Percentiles rank a stretch among this genome's conserved stretches.
Evolutionary conservation across 331 rosid species (phyloP).

Genomic region (Malus hybrid): DNA sequence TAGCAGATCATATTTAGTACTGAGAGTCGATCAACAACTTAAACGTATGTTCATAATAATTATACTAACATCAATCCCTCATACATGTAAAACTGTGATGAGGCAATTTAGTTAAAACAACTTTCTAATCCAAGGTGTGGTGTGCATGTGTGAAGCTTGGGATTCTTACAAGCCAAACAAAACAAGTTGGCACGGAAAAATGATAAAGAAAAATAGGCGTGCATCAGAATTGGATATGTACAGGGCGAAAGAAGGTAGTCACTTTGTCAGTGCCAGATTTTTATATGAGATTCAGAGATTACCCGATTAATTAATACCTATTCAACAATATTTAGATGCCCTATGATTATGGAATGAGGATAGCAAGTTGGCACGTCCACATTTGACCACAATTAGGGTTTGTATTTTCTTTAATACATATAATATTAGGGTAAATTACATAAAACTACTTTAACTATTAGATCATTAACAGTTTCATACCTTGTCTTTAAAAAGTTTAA

Average conservation of each 20-base stretch:
- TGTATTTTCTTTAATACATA: too few species aligned
- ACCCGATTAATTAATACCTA: neutral
- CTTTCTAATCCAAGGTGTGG: neutral
- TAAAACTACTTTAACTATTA: too few species aligned
- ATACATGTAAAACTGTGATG: too few species aligned
- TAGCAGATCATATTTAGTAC: too few species aligned
- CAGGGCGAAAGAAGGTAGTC: neutral
- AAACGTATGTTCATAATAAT: too few species aligned
- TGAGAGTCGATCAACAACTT: too few species aligned
- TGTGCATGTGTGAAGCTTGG: neutral
- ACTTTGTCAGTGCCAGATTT: neutral
- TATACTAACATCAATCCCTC: too few species aligned
- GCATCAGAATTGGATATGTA: neutral
- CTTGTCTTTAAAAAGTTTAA: too few species aligned
- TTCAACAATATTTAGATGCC: neutral
- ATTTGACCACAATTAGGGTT: neutral
- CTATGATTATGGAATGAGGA: neutral
- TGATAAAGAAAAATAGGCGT: neutral
- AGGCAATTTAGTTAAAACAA: too few species aligned
- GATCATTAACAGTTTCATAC: too few species aligned
- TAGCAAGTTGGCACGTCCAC: neutral
- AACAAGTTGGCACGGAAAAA: neutral
- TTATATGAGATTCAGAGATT: neutral
- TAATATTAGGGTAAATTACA: too few species aligned
- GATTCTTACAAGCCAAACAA: neutral